Evolutionary conservation across 305 asterid genomes (phyloP).

Genomic region (Rubia peregrina): DNA sequence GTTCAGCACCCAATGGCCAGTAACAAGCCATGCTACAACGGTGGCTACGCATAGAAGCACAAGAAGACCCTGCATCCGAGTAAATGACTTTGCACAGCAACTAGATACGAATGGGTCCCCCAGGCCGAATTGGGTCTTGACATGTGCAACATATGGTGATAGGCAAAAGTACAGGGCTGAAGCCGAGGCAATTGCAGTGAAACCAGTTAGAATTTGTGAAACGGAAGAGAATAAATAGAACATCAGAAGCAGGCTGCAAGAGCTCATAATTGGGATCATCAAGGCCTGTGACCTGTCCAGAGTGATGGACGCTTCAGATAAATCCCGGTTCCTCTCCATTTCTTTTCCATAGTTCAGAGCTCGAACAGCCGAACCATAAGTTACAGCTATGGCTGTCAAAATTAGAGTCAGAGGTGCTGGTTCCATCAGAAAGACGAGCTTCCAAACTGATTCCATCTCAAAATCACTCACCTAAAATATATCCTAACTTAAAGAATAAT

Average conservation of each 20-base stretch:
- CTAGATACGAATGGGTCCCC: conserved; percentile 71
- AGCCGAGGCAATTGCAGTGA: conserved; percentile 80
- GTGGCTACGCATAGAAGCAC: conserved; percentile 39
- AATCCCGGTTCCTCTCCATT: conserved; percentile 85
- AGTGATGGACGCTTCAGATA: conserved; percentile 84
- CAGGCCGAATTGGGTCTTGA: conserved; percentile 56
- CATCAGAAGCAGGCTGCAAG: conserved; percentile 93
- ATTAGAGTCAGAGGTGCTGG: conserved; percentile 74
- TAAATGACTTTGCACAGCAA: conserved; percentile 75
- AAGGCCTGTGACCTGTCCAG: conserved; percentile 89
- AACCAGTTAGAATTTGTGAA: conserved; percentile 83
- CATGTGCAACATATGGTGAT: conserved; percentile 50
- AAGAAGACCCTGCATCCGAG: conserved; percentile 57
- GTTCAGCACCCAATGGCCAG: conserved; percentile 91
- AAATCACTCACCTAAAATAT: background rate
- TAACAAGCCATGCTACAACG: conserved; percentile 69
- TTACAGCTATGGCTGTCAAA: conserved; percentile 67
- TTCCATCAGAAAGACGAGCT: conserved; percentile 72
- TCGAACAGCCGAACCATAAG: conserved; percentile 79
- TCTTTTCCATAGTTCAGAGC: conserved; percentile 81
- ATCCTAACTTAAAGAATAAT: conserved; percentile 12
- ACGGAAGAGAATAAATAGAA: conserved; percentile 88
- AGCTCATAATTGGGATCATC: conserved; percentile 94
- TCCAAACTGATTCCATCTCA: conserved; percentile 78
- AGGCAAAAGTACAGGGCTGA: conserved; percentile 78